phyloP scores from a whole-genome alignment of 768 basidiomycete genomes.

The Mycena pura region DNA sequence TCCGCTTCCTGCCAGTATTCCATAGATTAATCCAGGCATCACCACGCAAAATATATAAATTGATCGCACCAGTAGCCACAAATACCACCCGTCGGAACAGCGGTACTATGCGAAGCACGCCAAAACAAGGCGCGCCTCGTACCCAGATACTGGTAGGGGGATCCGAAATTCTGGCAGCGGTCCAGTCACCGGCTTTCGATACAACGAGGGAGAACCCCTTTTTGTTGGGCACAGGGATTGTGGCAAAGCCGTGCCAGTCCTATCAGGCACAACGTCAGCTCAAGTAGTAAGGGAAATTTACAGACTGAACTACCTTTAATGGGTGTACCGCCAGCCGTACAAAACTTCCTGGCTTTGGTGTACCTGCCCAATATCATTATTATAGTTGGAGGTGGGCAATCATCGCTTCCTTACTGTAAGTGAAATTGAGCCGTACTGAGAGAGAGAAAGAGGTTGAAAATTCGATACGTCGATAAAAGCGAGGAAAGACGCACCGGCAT shows the following conservation, averaged over 20 bases:
- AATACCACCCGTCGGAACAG: conserved; percentile 62
- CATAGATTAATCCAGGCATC: background rate
- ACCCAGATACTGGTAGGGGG: conserved; percentile 64
- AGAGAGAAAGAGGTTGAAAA: background rate
- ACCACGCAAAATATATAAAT: too few species aligned
- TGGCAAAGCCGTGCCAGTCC: conserved; percentile 70
- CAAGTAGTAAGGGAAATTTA: too few species aligned
- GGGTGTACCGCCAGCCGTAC: conserved; percentile 54
- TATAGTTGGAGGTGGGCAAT: background rate
- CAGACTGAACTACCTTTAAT: conserved; percentile 64
- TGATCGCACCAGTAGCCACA: conserved; percentile 58
- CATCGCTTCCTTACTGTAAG: conserved; percentile 53
- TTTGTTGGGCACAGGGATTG: conserved; percentile 54
- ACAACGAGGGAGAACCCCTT: conserved; percentile 63
- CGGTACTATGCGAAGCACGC: conserved; percentile 60
- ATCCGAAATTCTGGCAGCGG: conserved; percentile 55
- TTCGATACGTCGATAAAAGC: background rate
- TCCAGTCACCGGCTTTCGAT: conserved; percentile 68
- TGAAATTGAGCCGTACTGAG: conserved; percentile 59
- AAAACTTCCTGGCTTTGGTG: conserved; percentile 54
- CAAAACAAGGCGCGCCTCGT: conserved; percentile 61
- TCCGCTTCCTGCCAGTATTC: conserved; percentile 46
- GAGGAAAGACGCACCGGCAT: conserved; percentile 40
- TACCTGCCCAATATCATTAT: conserved; percentile 35
- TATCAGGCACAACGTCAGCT: too few species aligned